phyloP scores from a whole-genome alignment of 139 green algal genomes.

The Picochlorum costavermella region DNA sequence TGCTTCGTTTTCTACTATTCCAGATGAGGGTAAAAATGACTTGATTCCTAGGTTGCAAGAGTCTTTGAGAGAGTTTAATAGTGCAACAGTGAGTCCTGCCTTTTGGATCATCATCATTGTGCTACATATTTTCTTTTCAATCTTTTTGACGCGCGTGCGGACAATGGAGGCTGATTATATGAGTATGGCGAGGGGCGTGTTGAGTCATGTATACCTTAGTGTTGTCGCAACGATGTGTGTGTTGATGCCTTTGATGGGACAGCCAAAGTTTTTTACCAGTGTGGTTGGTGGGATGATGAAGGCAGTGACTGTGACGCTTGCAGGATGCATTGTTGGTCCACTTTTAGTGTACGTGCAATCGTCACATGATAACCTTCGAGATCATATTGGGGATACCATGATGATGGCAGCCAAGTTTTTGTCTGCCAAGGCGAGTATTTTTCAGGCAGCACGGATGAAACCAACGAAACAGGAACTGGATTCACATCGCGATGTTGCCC shows the following conservation, averaged over 20 bases:
- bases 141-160: background rate
- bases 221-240: constrained; percentile 4
- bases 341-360: constrained; percentile 5
- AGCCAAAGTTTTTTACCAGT: constrained; percentile 3
- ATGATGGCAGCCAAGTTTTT: background rate
- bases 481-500: background rate
- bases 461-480: background rate
- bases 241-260: constrained; percentile 8
- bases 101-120: constrained; percentile 20
- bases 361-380: constrained; percentile 14
- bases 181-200: background rate
- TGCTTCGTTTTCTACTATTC: background rate
- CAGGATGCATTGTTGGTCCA: background rate
- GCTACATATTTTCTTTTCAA: background rate
- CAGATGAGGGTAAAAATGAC: background rate
- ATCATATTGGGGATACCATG: background rate
- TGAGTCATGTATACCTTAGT: constrained; percentile 6
- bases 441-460: background rate
- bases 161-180: background rate
- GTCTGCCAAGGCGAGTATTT: background rate
- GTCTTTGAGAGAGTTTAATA: background rate
- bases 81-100: background rate
- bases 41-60: background rate
- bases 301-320: constrained; percentile 1
- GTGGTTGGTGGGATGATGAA: constrained; percentile 12